Percentiles rank a stretch among this genome's conserved stretches.
Evolutionary conservation across 2,329 filamentous ascomycete genomes (phyloP).

Genomic region (Trichoderma arundinaceum): DNA sequence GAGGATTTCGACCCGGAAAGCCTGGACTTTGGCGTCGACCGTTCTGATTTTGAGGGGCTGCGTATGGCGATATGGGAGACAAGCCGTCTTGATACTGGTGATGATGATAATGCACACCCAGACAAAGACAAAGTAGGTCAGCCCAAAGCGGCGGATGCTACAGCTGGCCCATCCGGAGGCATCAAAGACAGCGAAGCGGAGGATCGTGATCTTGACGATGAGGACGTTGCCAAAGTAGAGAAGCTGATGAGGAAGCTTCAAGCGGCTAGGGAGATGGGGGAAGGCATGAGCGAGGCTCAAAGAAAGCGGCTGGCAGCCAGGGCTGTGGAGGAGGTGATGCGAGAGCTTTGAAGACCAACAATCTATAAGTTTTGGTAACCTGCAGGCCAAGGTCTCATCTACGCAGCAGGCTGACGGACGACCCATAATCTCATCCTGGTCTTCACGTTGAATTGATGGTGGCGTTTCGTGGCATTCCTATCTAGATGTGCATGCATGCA

Average conservation of each 20-base stretch:
- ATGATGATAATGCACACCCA: conserved; percentile 36
- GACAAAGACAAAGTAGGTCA: conserved; percentile 30
- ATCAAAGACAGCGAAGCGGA: not conserved
- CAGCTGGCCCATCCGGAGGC: not conserved
- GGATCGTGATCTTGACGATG: conserved; percentile 48
- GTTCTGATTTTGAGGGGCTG: conserved; percentile 58
- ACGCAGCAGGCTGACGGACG: not conserved
- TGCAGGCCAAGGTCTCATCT: not conserved
- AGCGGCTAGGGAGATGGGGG: conserved; percentile 64
- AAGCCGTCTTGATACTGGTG: conserved; percentile 33
- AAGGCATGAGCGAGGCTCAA: conserved; percentile 65
- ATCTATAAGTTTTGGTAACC: not conserved
- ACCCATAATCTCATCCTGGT: not conserved
- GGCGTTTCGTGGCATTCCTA: not conserved
- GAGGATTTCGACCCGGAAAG: conserved; percentile 53
- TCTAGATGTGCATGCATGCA: not conserved
- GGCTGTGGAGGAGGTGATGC: conserved; percentile 69
- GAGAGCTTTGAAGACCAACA: conserved; percentile 51
- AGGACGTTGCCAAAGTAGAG: conserved; percentile 65
- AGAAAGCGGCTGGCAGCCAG: conserved; percentile 64
- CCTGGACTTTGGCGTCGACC: conserved; percentile 59
- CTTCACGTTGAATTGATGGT: not conserved
- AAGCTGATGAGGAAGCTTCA: conserved; percentile 68
- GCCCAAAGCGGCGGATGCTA: conserved; percentile 30
- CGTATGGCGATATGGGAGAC: conserved; percentile 58